Conservation (phyloP, 257 asterid genomes). For the Anisodus acutangulus region DNA sequence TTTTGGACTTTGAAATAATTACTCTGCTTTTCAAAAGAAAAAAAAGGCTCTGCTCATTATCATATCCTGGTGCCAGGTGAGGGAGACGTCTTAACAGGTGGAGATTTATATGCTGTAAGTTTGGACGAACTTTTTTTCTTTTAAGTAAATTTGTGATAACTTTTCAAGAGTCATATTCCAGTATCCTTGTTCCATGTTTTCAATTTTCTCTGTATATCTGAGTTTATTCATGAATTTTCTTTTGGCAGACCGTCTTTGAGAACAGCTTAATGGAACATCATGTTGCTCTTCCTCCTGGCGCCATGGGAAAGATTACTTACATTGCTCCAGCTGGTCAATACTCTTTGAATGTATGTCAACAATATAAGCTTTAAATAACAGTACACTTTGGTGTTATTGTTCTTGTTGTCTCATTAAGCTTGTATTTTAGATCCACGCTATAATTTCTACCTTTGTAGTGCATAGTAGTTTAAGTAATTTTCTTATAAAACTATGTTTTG, state of each 20-base stretch:
- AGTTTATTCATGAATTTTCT: constrained; percentile 18
- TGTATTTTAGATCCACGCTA: background rate
- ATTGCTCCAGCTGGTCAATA: constrained; percentile 94
- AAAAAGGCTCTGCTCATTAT: background rate
- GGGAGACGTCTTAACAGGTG: constrained; percentile 93
- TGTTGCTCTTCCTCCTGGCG: constrained; percentile 95
- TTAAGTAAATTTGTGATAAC: constrained; percentile 8
- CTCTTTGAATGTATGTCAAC: constrained; percentile 69
- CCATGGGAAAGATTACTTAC: constrained; percentile 92
- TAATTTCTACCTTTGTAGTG: background rate
- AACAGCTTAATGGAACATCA: constrained; percentile 87
- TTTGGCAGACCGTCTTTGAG: constrained; percentile 77
- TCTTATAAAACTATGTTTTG: background rate
- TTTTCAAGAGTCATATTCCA: background rate
- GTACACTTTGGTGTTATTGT: background rate
- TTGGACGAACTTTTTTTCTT: constrained; percentile 32
- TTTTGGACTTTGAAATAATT: constrained; percentile 24
- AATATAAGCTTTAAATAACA: background rate
- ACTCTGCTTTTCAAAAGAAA: background rate
- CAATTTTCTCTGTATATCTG: background rate
- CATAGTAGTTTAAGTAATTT: background rate
- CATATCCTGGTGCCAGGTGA: constrained; percentile 63
- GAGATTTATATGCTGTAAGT: constrained; percentile 96
- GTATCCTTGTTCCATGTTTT: background rate
- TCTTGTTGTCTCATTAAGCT: background rate